Conservation (phyloP, 306 rosid species). For the Trichosanthes cucumerina region DNA sequence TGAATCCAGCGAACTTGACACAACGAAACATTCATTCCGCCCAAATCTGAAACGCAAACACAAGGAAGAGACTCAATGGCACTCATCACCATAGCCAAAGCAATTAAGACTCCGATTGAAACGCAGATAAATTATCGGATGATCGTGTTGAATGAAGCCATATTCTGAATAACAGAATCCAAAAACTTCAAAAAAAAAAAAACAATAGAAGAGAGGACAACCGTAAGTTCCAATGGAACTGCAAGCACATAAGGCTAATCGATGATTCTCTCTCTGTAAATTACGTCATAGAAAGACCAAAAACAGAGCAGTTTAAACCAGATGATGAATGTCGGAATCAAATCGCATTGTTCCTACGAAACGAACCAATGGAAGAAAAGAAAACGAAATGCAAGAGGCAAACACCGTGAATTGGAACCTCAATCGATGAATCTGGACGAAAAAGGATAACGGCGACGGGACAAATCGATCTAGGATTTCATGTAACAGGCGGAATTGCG, state of each 20-base stretch:
- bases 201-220: neutral
- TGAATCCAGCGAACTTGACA: constrained; percentile 9
- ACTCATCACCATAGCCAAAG: neutral
- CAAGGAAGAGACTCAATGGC: neutral
- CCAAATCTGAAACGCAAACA: neutral
- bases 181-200: neutral
- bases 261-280: neutral
- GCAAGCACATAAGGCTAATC: neutral
- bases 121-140: neutral
- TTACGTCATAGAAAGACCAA: neutral
- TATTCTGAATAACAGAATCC: neutral
- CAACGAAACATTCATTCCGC: constrained; percentile 3
- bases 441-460: neutral
- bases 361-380: neutral
- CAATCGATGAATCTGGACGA: neutral
- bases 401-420: neutral
- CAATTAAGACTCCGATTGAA: neutral
- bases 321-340: neutral
- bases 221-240: neutral
- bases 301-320: neutral
- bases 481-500: neutral
- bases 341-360: neutral
- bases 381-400: neutral
- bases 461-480: neutral
- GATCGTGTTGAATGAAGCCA: neutral